A percentile compares a stretch with the other conserved stretches of the same genome.
Evolutionary conservation across 768 basidiomycete genomes (phyloP).

Genomic region (Lepiota brunneoincarnata): DNA sequence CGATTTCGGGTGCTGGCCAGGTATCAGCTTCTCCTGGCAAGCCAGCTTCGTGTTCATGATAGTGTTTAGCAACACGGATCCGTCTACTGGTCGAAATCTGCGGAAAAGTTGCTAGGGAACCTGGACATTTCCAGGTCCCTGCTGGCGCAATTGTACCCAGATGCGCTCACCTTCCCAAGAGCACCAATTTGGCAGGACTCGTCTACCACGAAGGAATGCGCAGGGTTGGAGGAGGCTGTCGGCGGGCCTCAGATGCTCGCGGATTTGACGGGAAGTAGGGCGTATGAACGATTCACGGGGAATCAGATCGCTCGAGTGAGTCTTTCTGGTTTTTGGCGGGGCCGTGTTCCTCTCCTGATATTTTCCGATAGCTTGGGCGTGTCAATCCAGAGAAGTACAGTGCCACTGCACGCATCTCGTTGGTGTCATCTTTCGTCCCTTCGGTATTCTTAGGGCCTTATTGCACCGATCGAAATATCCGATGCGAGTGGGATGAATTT

Average conservation of each 20-base stretch:
- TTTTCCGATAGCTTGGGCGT: slow-evolving; percentile 48
- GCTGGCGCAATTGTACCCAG: slow-evolving; percentile 54
- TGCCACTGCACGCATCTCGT: slow-evolving; percentile 64
- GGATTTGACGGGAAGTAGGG: slow-evolving; percentile 76
- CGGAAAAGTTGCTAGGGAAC: slow-evolving; percentile 46
- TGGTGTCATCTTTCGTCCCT: slow-evolving; percentile 81
- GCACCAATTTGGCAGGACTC: slow-evolving; percentile 93
- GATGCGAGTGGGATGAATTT: slow-evolving; percentile 93
- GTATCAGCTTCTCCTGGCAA: slow-evolving; percentile 31
- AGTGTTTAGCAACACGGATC: slow-evolving; percentile 75
- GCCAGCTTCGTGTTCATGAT: neutral
- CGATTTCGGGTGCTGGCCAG: slow-evolving; percentile 78
- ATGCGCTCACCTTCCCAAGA: slow-evolving; percentile 64
- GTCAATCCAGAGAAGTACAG: slow-evolving; percentile 52
- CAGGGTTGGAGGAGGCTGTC: slow-evolving; percentile 57
- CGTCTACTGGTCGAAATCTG: slow-evolving; percentile 72
- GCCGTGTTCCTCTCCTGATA: neutral
- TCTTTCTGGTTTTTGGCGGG: neutral
- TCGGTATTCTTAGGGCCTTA: slow-evolving; percentile 76
- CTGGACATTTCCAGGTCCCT: slow-evolving; percentile 53
- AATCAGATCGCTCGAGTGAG: slow-evolving; percentile 76
- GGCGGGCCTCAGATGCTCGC: slow-evolving; percentile 74
- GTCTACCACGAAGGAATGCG: slow-evolving; percentile 75
- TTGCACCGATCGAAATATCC: slow-evolving; percentile 82
- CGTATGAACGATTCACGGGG: slow-evolving; percentile 88